Conservation (phyloP, 2,329 filamentous ascomycete species). For the Colletotrichum echinochloae region DNA sequence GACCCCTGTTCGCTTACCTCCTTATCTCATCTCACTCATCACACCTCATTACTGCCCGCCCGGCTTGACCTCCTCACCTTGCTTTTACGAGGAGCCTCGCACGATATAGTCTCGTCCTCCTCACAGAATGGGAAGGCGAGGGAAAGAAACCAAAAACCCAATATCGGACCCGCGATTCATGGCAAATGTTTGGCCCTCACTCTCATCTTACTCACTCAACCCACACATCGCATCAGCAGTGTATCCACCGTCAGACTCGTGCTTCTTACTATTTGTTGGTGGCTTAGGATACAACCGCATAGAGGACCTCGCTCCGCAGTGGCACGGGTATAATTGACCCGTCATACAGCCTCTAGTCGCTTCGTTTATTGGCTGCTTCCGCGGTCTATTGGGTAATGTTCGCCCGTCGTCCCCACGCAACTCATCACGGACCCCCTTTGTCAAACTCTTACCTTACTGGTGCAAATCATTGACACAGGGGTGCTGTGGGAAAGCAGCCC, state of each 20-base stretch:
- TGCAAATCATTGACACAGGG: neutral
- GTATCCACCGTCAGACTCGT: neutral
- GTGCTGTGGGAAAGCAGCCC: neutral
- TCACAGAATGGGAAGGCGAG: neutral
- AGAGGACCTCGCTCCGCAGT: neutral
- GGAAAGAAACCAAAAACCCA: neutral
- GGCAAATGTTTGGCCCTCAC: neutral
- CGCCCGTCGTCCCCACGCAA: conserved; percentile 28
- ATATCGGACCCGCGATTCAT: neutral
- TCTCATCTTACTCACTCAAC: neutral
- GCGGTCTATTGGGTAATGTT: conserved; percentile 24
- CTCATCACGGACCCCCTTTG: conserved; percentile 8
- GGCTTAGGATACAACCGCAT: neutral
- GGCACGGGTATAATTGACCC: conserved; percentile 19
- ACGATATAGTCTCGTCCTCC: conserved; percentile 1
- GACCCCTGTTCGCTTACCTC: conserved; percentile 1
- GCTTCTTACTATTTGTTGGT: neutral
- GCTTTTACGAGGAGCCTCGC: neutral
- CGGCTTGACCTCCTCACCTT: neutral
- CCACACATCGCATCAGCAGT: neutral
- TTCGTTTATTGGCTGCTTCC: conserved; percentile 19
- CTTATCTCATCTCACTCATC: conserved; percentile 18
- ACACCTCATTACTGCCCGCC: conserved; percentile 1
- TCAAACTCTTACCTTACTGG: conserved; percentile 7
- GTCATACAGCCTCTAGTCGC: conserved; percentile 26